These are phyloP conservation scores for Pleoardoris graminearum DNA, from an alignment of 2,329 filamentous ascomycete species.

Conservation along the genomic window DNA sequence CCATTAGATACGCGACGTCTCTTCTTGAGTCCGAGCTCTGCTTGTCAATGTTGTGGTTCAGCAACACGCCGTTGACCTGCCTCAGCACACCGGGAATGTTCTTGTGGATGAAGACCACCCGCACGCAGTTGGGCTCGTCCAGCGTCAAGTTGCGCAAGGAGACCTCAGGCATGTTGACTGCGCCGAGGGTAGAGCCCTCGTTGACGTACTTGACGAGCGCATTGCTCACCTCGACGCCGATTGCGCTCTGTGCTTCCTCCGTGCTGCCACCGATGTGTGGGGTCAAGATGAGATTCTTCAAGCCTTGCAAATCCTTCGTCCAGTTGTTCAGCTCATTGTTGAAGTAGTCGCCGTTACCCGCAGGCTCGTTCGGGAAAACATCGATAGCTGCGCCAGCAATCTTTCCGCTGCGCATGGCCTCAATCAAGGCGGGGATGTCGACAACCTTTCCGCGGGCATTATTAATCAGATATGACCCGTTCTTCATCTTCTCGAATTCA, in stretches of 20 bases:
- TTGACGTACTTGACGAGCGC: conserved; percentile 94
- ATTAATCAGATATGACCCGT: conserved; percentile 92
- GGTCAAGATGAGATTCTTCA: conserved; percentile 93
- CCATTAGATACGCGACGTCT: conserved; percentile 95
- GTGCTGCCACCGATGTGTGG: conserved; percentile 98
- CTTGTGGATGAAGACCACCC: conserved; percentile 94
- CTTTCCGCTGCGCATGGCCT: conserved; percentile 82
- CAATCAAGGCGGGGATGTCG: conserved; percentile 88
- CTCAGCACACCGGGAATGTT: conserved; percentile 95
- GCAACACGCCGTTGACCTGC: conserved; percentile 92
- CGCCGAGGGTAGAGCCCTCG: conserved; percentile 85
- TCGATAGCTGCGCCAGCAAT: conserved; percentile 94
- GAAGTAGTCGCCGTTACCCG: conserved; percentile 94
- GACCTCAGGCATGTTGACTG: conserved; percentile 97
- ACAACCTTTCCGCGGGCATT: conserved; percentile 92
- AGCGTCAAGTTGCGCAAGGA: conserved; percentile 85
- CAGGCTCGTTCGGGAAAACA: conserved; percentile 92
- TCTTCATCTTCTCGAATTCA: conserved; percentile 87
- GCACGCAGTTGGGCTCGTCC: conserved; percentile 85
- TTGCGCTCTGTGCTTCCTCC: conserved; percentile 94
- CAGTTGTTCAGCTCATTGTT: conserved; percentile 79
- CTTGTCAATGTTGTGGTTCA: conserved; percentile 97
- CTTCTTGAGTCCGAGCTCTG: conserved; percentile 96
- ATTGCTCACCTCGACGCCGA: conserved; percentile 88
- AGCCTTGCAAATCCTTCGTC: conserved; percentile 78